Conservation (phyloP, 164 flowering plant species). For the Platanus orientalis region DNA sequence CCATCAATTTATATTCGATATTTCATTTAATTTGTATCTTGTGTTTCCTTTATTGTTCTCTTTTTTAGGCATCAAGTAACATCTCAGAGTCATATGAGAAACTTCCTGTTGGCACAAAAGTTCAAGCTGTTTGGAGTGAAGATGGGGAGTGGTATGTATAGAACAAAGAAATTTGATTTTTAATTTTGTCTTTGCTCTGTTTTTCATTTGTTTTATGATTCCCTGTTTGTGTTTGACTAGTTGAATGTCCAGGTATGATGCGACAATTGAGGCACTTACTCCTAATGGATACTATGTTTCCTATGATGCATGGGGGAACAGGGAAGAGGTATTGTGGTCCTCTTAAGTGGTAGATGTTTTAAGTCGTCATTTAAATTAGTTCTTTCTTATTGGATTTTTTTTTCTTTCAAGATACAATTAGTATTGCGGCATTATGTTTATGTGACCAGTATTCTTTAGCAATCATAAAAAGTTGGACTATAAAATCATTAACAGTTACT, state of each 20-base stretch:
- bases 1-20: no score
- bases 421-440: no score
- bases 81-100: slow-evolving; percentile 30
- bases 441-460: no score
- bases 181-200: neutral
- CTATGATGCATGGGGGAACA: slow-evolving; percentile 88
- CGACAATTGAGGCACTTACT: slow-evolving; percentile 67
- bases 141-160: slow-evolving; percentile 91
- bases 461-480: no score
- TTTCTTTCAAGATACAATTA: no score
- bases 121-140: slow-evolving; percentile 97
- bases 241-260: slow-evolving; percentile 88
- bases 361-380: neutral
- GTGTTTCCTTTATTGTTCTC: neutral
- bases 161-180: neutral
- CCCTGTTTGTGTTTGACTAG: slow-evolving; percentile 50
- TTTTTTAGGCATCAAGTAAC: slow-evolving; percentile 31
- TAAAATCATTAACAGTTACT: no score
- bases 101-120: slow-evolving; percentile 69
- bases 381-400: neutral
- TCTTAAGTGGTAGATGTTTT: slow-evolving; percentile 1
- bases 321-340: slow-evolving; percentile 71
- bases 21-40: no score
- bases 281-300: slow-evolving; percentile 75
- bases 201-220: slow-evolving; percentile 28